Evolutionary conservation across 2,329 filamentous ascomycete species (phyloP).

Genomic region (Colletotrichum truncatum): DNA sequence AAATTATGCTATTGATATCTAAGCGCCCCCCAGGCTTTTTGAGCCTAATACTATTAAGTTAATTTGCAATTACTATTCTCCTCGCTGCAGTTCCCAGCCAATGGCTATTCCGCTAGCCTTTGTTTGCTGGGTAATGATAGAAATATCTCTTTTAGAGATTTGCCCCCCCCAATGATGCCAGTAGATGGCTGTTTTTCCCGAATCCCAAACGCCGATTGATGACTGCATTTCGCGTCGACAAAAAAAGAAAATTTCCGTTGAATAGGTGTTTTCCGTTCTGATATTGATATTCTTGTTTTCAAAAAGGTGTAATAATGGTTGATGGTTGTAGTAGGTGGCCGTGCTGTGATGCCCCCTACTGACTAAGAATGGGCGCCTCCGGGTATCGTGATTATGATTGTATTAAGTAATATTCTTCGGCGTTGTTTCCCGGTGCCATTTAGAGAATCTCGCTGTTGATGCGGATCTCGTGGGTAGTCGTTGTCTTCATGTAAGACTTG

Average conservation of each 20-base stretch:
- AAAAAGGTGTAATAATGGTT: background rate
- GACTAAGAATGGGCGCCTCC: background rate
- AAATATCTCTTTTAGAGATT: slow-evolving; percentile 5
- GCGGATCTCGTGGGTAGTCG: slow-evolving; percentile 49
- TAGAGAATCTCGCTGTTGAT: slow-evolving; percentile 45
- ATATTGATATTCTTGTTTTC: background rate
- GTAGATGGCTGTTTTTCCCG: background rate
- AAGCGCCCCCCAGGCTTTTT: background rate
- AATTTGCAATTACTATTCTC: background rate
- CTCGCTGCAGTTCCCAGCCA: background rate
- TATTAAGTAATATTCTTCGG: background rate
- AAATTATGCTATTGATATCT: background rate
- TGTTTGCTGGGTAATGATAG: background rate
- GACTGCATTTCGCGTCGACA: background rate
- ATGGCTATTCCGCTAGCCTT: background rate
- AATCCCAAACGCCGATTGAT: background rate
- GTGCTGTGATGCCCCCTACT: background rate
- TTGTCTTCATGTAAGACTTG: slow-evolving; percentile 50
- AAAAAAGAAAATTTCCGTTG: background rate
- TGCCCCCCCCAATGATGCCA: background rate
- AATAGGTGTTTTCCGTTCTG: background rate
- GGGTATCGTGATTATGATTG: slow-evolving; percentile 1
- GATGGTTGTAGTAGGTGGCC: background rate
- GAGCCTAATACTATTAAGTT: background rate
- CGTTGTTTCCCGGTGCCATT: background rate